phyloP scores from a whole-genome alignment of 1,284 basidiomycete genomes.

The Microbotryum silenes-acaulis region DNA sequence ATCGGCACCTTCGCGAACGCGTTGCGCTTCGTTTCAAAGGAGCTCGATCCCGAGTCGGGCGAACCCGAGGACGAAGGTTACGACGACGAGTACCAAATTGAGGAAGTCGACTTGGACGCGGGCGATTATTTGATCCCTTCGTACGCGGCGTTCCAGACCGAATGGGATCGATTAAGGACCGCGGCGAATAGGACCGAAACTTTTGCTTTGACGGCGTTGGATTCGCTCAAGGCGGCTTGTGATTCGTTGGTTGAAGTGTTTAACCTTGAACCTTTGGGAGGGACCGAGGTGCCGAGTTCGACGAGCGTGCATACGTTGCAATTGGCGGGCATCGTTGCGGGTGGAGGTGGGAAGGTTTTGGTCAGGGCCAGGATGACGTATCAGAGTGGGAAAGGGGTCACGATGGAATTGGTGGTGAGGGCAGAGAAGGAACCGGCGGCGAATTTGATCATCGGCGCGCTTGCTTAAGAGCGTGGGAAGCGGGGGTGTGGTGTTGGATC shows the following conservation, averaged over 20 bases:
- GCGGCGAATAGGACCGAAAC: constrained; percentile 79
- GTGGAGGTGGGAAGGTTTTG: constrained; percentile 86
- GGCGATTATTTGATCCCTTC: constrained; percentile 88
- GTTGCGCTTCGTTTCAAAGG: constrained; percentile 96
- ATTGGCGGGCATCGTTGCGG: constrained; percentile 76
- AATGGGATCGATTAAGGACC: constrained; percentile 85
- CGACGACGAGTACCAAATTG: constrained; percentile 95
- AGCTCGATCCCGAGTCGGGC: constrained; percentile 92
- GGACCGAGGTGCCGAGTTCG: constrained; percentile 70
- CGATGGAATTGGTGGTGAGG: constrained; percentile 84
- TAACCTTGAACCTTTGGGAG: constrained; percentile 93
- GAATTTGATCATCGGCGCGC: constrained; percentile 79
- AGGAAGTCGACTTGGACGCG: constrained; percentile 87
- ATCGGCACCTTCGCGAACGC: constrained; percentile 81
- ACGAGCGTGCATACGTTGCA: constrained; percentile 89
- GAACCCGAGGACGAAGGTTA: constrained; percentile 97
- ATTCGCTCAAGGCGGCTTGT: constrained; percentile 88
- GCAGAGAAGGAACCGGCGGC: constrained; percentile 82
- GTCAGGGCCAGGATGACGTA: constrained; percentile 94
- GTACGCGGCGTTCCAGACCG: constrained; percentile 80
- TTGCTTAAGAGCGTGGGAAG: constrained; percentile 42
- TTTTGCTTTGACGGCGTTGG: constrained; percentile 85
- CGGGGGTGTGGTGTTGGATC: background rate
- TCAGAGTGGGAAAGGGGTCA: constrained; percentile 83
- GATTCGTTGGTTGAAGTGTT: constrained; percentile 88